Conservation (phyloP, 2,329 filamentous ascomycete genomes). For the Hirsutella rhossiliensis region DNA sequence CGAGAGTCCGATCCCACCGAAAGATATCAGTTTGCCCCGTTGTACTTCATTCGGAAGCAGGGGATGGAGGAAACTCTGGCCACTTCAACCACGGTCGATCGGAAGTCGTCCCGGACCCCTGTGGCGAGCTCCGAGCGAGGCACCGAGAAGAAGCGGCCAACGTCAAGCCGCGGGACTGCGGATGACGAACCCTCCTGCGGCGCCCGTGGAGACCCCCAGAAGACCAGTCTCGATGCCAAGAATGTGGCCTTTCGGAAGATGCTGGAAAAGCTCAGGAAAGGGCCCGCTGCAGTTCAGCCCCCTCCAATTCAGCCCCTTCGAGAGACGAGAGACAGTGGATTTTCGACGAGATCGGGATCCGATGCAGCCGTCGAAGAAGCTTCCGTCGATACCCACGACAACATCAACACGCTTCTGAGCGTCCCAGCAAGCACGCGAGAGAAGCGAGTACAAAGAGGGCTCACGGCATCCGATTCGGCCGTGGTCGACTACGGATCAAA, state of each 20-base stretch:
- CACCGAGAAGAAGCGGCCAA: neutral
- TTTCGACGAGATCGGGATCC: neutral
- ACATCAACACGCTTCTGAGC: too few species aligned
- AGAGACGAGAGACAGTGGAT: constrained; percentile 1
- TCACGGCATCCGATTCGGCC: neutral
- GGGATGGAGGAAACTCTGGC: too few species aligned
- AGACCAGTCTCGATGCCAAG: constrained; percentile 2
- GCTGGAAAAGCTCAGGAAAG: constrained; percentile 13
- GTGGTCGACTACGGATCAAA: neutral
- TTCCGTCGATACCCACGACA: too few species aligned
- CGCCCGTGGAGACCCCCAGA: neutral
- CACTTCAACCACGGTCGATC: too few species aligned
- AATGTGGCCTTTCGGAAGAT: constrained; percentile 15
- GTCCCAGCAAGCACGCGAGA: too few species aligned
- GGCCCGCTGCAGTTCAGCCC: neutral
- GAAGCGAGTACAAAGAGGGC: neutral
- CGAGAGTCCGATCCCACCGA: too few species aligned
- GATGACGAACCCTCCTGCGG: neutral
- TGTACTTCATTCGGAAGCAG: too few species aligned
- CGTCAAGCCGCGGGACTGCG: neutral
- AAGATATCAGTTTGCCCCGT: too few species aligned
- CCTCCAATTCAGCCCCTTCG: constrained; percentile 1
- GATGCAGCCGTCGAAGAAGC: neutral
- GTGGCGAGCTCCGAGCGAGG: too few species aligned
- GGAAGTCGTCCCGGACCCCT: too few species aligned